phyloP scores from a whole-genome alignment of 1,139 yeast genomes.

The Yamadazyma buinensis region DNA sequence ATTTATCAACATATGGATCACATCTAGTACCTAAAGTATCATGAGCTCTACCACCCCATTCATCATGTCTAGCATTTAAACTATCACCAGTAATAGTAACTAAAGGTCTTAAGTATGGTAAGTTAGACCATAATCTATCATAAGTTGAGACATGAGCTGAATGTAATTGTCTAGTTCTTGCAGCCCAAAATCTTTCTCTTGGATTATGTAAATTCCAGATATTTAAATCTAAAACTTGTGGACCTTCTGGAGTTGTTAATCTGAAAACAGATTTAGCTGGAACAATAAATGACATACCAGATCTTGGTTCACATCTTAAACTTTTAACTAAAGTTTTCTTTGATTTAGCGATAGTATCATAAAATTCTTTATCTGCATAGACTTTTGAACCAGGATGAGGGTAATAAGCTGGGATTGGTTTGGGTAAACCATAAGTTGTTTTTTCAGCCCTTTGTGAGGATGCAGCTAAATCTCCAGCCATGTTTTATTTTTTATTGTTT shows the following conservation, averaged over 20 bases:
- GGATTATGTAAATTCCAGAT: conserved; percentile 61
- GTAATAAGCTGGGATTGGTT: conserved; percentile 55
- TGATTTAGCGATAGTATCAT: conserved; percentile 41
- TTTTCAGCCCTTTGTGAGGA: conserved; percentile 39
- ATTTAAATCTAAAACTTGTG: conserved; percentile 68
- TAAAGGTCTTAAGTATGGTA: conserved; percentile 61
- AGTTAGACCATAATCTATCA: conserved; percentile 62
- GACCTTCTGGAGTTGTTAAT: conserved; percentile 62
- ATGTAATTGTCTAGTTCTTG: conserved; percentile 64
- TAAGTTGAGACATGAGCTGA: conserved; percentile 61
- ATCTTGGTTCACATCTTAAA: conserved; percentile 46
- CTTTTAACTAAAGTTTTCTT: conserved; percentile 33
- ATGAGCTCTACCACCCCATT: conserved; percentile 64
- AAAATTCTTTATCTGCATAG: conserved; percentile 47
- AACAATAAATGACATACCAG: conserved; percentile 59
- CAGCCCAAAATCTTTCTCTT: conserved; percentile 66
- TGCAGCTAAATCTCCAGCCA: conserved; percentile 7
- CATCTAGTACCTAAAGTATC: conserved; percentile 67
- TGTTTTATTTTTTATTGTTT: too few species aligned
- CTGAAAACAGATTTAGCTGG: conserved; percentile 58
- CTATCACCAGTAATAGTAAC: conserved; percentile 63
- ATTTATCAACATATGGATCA: conserved; percentile 64
- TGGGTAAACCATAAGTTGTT: conserved; percentile 40
- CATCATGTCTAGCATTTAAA: conserved; percentile 52
- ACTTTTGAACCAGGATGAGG: conserved; percentile 54